Base-by-base conservation (phyloP, 192 early-diverging fungal species). In the Coemansia sp. region DNA sequence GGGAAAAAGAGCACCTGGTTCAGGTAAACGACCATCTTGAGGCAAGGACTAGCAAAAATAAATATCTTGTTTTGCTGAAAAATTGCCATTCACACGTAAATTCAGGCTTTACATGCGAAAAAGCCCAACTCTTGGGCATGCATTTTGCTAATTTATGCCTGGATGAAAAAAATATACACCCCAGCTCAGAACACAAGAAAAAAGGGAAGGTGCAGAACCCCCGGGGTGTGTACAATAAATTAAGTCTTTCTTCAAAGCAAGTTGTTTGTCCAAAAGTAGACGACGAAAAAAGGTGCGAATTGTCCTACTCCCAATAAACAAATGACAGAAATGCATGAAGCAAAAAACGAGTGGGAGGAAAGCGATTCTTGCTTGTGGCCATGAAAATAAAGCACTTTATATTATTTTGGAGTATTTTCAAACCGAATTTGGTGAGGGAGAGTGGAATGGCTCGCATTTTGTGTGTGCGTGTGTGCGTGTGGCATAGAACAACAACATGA, bases 21-120 rank as follows among this genome's bases (percentile, higher is more conserved):
- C 51, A 54, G 51, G 22, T 26, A 32, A 19, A 49, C 47, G 47
- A 19, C 51, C 21, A 54, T 22, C 11, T 54, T 32, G 21, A 54
- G 51, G 51, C 51, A 26, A 54, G 51, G 51, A 54, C 51, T 54
- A 22, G 2, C 6, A 49, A 7, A 21, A 54, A 54, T 11, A 54
- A 15, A 54, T 8, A 22, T 45, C 43, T 45, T 45, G 8, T 49
- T 49, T 26, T 13, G 26, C 21, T 26, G 7, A 26, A 54, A 54
- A 22, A 21, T 8, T 22, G 8, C 6, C 51, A 22, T 54, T 54
- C 51, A 26, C 51, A 54, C 51, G 51, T 54, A 22, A 54, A 54
- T 54, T 54, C 51, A 54, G 51, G 51, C 51, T 54, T 54, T 54
- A 54, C 26, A 59, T 59, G 57, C 57, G 57, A 37, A 18, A 18